These are phyloP conservation scores for Fraxinus cuspidata DNA, from an alignment of 257 asterid species.

Conservation along the genomic window DNA sequence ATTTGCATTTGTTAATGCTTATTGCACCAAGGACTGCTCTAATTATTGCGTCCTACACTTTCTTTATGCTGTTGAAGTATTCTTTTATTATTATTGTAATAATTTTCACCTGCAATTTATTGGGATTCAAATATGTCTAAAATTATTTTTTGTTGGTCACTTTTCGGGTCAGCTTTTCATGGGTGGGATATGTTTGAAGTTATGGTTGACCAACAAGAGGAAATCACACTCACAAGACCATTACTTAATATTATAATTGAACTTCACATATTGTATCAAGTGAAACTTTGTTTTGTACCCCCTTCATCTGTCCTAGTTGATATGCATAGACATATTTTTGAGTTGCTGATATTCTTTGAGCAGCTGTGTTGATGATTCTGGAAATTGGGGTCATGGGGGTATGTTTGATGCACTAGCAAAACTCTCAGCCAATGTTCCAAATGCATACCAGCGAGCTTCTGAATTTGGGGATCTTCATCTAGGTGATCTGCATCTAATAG, in stretches of 20 bases:
- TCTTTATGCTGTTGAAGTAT: neutral
- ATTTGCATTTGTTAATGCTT: conserved; percentile 2
- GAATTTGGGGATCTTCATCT: conserved; percentile 87
- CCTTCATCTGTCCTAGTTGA: conserved; percentile 9
- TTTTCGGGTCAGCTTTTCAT: conserved; percentile 5
- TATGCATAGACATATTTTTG: conserved; percentile 17
- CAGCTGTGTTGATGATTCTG: conserved; percentile 96
- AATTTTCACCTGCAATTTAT: neutral
- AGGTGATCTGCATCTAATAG: conserved; percentile 85
- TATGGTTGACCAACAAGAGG: neutral
- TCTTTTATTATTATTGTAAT: neutral
- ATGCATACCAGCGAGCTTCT: conserved; percentile 74
- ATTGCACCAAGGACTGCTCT: neutral
- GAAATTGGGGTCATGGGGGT: conserved; percentile 97
- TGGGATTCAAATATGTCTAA: neutral
- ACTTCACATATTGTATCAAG: conserved; percentile 9
- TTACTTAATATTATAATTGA: neutral
- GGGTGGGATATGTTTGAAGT: neutral
- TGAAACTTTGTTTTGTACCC: conserved; percentile 13
- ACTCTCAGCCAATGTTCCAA: conserved; percentile 62
- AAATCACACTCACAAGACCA: neutral
- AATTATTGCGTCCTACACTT: neutral
- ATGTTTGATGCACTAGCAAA: conserved; percentile 78
- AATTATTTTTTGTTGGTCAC: neutral
- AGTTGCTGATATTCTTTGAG: conserved; percentile 30